Conservation (phyloP, 2,329 filamentous ascomycete species). For the Whalleya microplaca region DNA sequence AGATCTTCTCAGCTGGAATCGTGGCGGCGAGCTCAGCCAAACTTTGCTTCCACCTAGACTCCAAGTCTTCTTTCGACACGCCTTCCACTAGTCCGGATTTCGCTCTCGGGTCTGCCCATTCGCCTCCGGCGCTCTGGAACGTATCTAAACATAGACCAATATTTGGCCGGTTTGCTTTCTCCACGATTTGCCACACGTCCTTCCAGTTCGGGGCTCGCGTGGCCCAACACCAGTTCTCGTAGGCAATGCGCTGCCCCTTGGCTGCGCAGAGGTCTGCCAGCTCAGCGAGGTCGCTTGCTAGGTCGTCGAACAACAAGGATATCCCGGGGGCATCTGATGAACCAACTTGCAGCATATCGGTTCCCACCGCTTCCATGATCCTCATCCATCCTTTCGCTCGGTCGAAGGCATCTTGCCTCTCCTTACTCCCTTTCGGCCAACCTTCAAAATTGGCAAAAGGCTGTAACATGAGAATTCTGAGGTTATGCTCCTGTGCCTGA, state of each 20-base stretch:
- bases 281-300: slow-evolving; percentile 65
- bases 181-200: slow-evolving; percentile 70
- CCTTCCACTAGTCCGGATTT: slow-evolving; percentile 60
- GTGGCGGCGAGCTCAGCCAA: slow-evolving; percentile 58
- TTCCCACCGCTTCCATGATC: slow-evolving; percentile 72
- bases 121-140: slow-evolving; percentile 73
- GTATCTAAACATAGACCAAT: slow-evolving; percentile 78
- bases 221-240: slow-evolving; percentile 85
- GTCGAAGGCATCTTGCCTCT: slow-evolving; percentile 64
- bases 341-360: slow-evolving; percentile 70
- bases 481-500: slow-evolving; percentile 55
- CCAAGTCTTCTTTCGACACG: slow-evolving; percentile 46
- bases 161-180: slow-evolving; percentile 64
- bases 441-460: slow-evolving; percentile 80
- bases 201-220: slow-evolving; percentile 71
- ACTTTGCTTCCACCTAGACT: slow-evolving; percentile 55
- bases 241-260: slow-evolving; percentile 65
- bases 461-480: slow-evolving; percentile 73
- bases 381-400: slow-evolving; percentile 69
- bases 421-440: slow-evolving; percentile 62
- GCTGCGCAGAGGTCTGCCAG: slow-evolving; percentile 65
- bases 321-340: slow-evolving; percentile 67
- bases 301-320: slow-evolving; percentile 49
- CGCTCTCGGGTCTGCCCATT: slow-evolving; percentile 74
- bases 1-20: slow-evolving; percentile 72